A percentile compares a stretch with the other conserved stretches of the same genome.
These are phyloP conservation scores for Cladophialophora psammophila DNA, from an alignment of 2,329 filamentous ascomycete species.

Conservation along the genomic window DNA sequence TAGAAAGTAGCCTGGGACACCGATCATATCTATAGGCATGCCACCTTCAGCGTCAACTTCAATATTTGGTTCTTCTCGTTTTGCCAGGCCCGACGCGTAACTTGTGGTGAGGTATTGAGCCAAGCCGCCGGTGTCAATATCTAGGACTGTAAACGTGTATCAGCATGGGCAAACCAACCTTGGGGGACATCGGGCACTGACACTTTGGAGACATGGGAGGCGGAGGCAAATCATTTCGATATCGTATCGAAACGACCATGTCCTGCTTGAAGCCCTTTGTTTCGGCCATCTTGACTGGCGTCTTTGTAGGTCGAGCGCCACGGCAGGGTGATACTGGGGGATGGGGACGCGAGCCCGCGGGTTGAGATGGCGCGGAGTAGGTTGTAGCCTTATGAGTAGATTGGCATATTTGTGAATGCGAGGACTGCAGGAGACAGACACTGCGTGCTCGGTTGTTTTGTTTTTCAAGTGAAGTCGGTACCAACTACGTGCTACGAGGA, in stretches of 20 bases:
- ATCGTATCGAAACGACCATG: slow-evolving; percentile 94
- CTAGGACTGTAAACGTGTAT: slow-evolving; percentile 64
- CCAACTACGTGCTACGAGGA: background rate
- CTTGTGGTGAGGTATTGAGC: slow-evolving; percentile 88
- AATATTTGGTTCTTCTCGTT: slow-evolving; percentile 93
- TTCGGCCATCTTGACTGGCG: slow-evolving; percentile 36
- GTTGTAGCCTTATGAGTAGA: background rate
- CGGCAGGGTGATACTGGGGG: background rate
- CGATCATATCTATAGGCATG: slow-evolving; percentile 95
- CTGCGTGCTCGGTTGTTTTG: background rate
- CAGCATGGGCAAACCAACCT: background rate
- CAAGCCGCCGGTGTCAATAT: slow-evolving; percentile 93
- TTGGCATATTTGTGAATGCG: background rate
- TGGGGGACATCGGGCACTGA: background rate
- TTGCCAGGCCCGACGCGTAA: slow-evolving; percentile 85
- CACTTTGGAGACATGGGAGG: slow-evolving; percentile 91
- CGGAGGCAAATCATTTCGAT: slow-evolving; percentile 92
- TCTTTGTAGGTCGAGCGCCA: background rate
- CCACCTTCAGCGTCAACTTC: slow-evolving; percentile 97
- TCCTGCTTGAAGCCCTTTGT: slow-evolving; percentile 75
- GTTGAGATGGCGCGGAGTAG: background rate
- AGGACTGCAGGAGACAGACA: background rate
- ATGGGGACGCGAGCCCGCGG: background rate
- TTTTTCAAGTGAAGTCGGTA: background rate
- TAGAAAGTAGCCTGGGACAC: slow-evolving; percentile 92